phyloP scores from a whole-genome alignment of 495 filamentous ascomycete species.

The Podospora conica region DNA sequence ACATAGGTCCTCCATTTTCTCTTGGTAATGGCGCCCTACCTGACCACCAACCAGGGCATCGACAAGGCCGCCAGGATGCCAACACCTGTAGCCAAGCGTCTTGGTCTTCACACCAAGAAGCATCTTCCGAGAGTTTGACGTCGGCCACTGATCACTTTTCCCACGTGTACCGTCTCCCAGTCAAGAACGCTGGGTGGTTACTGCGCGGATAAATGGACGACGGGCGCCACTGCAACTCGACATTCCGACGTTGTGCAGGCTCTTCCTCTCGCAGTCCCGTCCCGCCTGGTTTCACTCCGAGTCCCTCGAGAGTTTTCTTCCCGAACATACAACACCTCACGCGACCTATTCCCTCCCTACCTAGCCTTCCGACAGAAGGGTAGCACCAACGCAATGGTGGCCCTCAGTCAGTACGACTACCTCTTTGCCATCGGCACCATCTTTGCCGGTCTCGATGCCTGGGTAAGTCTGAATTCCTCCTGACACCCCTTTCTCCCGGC shows the following conservation, averaged over 20 bases:
- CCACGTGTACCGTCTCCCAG: background rate
- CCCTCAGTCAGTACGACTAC: constrained; percentile 56
- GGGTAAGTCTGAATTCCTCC: background rate
- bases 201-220: background rate
- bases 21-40: background rate
- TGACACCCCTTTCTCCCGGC: background rate
- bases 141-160: background rate
- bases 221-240: background rate
- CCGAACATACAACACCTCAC: background rate
- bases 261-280: background rate
- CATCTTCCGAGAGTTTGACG: background rate
- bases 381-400: background rate
- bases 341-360: background rate
- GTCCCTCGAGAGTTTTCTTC: background rate
- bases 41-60: background rate
- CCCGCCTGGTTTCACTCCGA: background rate
- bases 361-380: constrained; percentile 1
- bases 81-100: background rate
- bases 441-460: constrained; percentile 70
- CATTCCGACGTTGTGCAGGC: background rate
- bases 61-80: background rate
- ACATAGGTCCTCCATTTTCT: background rate
- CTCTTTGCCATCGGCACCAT: constrained; percentile 70
- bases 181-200: background rate
- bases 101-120: background rate